Conservation (phyloP, 164 flowering plant species). For the Buxus sempervirens region DNA sequence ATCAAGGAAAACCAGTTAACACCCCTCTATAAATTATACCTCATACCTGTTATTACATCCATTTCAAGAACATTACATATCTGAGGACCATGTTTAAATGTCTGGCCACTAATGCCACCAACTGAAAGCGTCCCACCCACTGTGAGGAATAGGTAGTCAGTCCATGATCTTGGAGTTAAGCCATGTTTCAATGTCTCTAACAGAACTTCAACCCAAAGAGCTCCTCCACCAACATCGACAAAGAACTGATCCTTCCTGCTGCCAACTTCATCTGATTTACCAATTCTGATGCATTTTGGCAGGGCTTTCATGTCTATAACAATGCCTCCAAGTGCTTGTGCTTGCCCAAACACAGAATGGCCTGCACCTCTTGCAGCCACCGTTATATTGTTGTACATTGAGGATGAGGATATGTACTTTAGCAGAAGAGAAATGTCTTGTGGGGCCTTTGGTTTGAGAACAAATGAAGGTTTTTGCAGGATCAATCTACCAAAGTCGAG, state of each 20-base stretch:
- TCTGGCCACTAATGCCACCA: constrained; percentile 16
- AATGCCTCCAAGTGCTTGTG: constrained; percentile 10
- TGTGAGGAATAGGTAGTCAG: constrained; percentile 10
- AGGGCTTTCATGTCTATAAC: constrained; percentile 8
- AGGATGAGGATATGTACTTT: constrained; percentile 1
- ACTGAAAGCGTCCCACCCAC: constrained; percentile 16
- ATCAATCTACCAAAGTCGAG: constrained; percentile 8
- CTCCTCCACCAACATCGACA: constrained; percentile 13
- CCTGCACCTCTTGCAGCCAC: constrained; percentile 14
- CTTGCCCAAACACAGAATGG: constrained; percentile 11
- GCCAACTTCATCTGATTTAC: not conserved
- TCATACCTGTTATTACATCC: constrained; percentile 14
- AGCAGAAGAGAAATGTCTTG: constrained; percentile 14
- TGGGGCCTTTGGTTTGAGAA: constrained; percentile 9
- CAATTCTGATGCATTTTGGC: not conserved
- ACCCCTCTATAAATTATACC: too few species aligned
- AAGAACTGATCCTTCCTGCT: not conserved
- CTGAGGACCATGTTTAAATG: constrained; percentile 18
- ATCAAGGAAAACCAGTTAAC: not conserved
- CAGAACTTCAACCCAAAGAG: constrained; percentile 18
- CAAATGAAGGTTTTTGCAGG: not conserved
- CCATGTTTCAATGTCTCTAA: constrained; percentile 12
- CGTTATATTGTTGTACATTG: not conserved
- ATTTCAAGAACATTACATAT: constrained; percentile 15
- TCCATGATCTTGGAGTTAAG: constrained; percentile 13